Evolutionary conservation across 176 grass and related monocot species (phyloP), one percentile per base, ranked within the genome.

Genomic region (Pharus latifolius): DNA sequence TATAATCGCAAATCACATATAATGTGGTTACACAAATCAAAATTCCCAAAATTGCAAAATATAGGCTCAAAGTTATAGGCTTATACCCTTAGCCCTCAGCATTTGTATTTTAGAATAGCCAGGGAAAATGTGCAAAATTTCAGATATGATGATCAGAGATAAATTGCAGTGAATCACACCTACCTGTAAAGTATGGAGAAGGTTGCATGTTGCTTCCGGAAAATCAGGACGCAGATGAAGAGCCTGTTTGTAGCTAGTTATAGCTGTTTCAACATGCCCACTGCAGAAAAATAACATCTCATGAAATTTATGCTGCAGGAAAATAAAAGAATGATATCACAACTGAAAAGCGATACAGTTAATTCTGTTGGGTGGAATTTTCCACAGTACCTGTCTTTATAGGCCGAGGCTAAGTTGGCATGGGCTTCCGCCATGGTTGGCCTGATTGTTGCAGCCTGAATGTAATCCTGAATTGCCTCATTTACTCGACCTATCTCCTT

Each of bases 391-490:
- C 84, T 96, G 69, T 96, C 91, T 65, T 96, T 96, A 59, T 96
- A 96, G 62, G 91, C 91, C 18, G 91, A 96, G 57, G 91, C 91
- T 50, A 96, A 87, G 66, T 96, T 96, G 25, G 91, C 91, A 83
- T 91, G 91, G 19, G 91, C 91, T 96, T 96, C 87, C 5, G 91
- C 74, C 91, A 96, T 96, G 32, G 75, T 85, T 82, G 91, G 91
- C 49, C 87, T 85, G 40, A 91, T 87, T 18, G 56, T 74, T 56
- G 78, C 91, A 17, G 87, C 91, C 38, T 85, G 77, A 45, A 96
- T 64, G 47, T 96, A 96, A 85, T 96, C 91, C 75, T 96, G 91
- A 80, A 91, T 91, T 72, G 91, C 91, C 69, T 96, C 91, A 16
- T 63, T 91, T 54, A 96, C 78, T 73, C 91, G 78, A 49, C 87